Evolutionary conservation across 495 filamentous ascomycete species (phyloP).

Genomic region (Hypoxylon crocopeplum): DNA sequence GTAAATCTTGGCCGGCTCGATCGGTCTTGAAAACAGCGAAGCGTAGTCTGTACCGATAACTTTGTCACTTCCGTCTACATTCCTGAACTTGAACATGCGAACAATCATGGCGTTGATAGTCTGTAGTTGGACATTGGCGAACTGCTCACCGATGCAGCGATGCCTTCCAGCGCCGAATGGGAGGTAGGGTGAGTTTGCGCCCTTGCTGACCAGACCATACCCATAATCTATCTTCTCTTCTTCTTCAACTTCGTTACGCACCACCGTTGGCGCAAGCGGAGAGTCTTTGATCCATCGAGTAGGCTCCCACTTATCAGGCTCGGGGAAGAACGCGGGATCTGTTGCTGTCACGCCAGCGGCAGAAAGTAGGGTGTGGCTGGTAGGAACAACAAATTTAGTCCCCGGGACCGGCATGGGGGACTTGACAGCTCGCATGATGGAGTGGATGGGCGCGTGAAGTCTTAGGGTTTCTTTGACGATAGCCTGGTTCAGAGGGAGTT

Average conservation of each 20-base stretch:
- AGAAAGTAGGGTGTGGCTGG: constrained; percentile 76
- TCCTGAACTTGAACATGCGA: constrained; percentile 75
- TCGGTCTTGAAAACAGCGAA: constrained; percentile 67
- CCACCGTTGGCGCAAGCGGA: constrained; percentile 51
- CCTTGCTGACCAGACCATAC: constrained; percentile 91
- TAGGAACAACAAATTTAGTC: constrained; percentile 79
- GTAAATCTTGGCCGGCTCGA: constrained; percentile 67
- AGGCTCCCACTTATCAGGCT: constrained; percentile 83
- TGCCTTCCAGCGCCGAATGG: constrained; percentile 95
- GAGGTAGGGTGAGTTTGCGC: constrained; percentile 83
- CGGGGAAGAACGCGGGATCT: constrained; percentile 76
- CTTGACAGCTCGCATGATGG: constrained; percentile 86
- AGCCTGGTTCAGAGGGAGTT: constrained; percentile 71
- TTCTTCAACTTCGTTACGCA: constrained; percentile 61
- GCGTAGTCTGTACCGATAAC: constrained; percentile 87
- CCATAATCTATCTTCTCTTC: constrained; percentile 89
- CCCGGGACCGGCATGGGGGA: constrained; percentile 77
- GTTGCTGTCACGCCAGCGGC: constrained; percentile 79
- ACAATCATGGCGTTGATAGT: constrained; percentile 85
- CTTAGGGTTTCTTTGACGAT: constrained; percentile 84
- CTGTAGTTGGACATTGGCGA: constrained; percentile 89
- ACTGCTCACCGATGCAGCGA: constrained; percentile 96
- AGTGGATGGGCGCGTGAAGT: constrained; percentile 81
- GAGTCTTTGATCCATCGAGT: constrained; percentile 77
- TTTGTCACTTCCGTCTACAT: constrained; percentile 68